Evolutionary conservation across 495 filamentous ascomycete species (phyloP).

Genomic region (Xylaria sp.): DNA sequence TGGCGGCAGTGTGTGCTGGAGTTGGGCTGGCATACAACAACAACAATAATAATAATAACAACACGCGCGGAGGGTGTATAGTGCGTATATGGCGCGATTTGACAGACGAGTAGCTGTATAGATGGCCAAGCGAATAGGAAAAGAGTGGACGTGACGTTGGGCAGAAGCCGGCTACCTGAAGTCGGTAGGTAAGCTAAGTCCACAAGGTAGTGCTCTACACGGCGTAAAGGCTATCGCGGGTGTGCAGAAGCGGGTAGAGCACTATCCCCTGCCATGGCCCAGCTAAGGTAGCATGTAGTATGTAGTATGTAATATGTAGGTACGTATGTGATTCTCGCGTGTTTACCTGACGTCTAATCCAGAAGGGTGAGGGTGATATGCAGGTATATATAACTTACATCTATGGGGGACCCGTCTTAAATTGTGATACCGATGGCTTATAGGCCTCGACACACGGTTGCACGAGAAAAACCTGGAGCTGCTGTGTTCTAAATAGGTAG

Average conservation of each 20-base stretch:
- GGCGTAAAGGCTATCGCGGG: constrained; percentile 33
- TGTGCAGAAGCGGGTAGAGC: constrained; percentile 28
- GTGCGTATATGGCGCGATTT: constrained; percentile 25
- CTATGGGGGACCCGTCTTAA: constrained; percentile 26
- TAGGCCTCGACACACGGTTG: constrained; percentile 29
- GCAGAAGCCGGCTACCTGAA: constrained; percentile 31
- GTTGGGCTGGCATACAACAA: constrained; percentile 31
- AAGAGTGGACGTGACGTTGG: constrained; percentile 27
- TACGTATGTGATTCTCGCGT: constrained; percentile 31
- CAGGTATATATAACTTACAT: constrained; percentile 31
- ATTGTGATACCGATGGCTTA: constrained; percentile 26
- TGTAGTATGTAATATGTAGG: constrained; percentile 30
- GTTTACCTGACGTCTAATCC: constrained; percentile 27
- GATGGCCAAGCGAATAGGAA: constrained; percentile 27
- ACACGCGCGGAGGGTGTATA: constrained; percentile 26
- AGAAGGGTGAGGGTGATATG: constrained; percentile 27
- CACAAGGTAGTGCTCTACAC: constrained; percentile 25
- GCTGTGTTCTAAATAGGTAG: constrained; percentile 20
- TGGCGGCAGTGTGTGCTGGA: constrained; percentile 27
- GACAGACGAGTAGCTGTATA: constrained; percentile 11
- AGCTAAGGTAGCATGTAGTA: constrained; percentile 29
- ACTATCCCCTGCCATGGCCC: constrained; percentile 30
- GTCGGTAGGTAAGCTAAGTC: constrained; percentile 30
- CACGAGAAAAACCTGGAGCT: constrained; percentile 28
- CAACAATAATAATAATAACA: constrained; percentile 13